Base-by-base conservation (phyloP, 805 yeast genomes). In the Kodamaea jinghongensis region DNA sequence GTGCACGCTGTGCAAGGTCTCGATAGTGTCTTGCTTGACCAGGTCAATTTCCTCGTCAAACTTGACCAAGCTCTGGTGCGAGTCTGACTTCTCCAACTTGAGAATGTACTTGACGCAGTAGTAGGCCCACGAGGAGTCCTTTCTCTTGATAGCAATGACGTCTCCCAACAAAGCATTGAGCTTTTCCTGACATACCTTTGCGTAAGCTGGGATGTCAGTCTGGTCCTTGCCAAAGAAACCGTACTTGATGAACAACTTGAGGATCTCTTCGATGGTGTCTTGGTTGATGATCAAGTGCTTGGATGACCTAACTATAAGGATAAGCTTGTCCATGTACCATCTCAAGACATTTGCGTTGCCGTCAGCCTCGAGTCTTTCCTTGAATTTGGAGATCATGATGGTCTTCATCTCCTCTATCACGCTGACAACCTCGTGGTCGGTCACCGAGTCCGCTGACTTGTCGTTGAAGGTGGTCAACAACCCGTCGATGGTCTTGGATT, bases 101-200 rank as follows among this genome's bases (percentile, higher is more conserved):
- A 49, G 47, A 17, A 67, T 57, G 28, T 66, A 59, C 39, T 64
- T 61, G 28, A 80, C 56, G 14, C 83, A 72, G 41, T 65, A 67
- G 40, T 65, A 74, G 0, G 90, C 77, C 90, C 93, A 86, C 1
- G 83, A 70, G 15, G 60, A 56, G 42, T 72, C 76, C 9, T 68
- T 54, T 46, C 78, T 66, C 37, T 67, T 63, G 17, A 61, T 50
- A 20, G 70, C 58, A 29, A 83, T 64, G 4, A 80, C 63, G 33
- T 80, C 81, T 0, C 86, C 68, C 26, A 90, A 63, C 11, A 86
- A 69, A 0, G 96, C 81, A 50, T 74, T 78, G 35, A 90, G 62
- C 46, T 89, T 76, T 31, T 83, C 88, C 40, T 69, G 74, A 2
- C 82, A 73, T 11, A 77, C 38, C 41, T 38, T 32, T 9, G 32